Evolutionary conservation across 1,284 basidiomycete genomes (phyloP), one percentile per base, ranked within the genome.

Genomic region (Coniophora puteana): DNA sequence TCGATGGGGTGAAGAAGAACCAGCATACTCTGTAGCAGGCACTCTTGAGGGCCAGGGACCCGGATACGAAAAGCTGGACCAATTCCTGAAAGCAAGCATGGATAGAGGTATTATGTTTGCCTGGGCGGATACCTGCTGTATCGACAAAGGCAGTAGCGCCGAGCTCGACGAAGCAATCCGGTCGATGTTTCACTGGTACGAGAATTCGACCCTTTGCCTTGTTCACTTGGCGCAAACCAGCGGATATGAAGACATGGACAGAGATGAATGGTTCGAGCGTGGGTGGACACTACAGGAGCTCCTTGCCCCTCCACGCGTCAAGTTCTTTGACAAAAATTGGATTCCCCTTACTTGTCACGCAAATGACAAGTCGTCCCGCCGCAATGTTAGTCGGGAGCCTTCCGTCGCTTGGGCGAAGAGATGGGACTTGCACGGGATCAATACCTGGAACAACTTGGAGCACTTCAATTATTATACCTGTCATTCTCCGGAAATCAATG

Each of bases 91-190:
- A 8, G 33, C 33, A 10, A 10, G 5, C 8, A 10, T 6, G 8
- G 20, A 23, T 21, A 10, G n/a, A 8, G 18, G 8, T 13, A 13
- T 18, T 12, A 8, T 5, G 14, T 35, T 18, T 18, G 33, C 33
- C 23, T n/a, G n/a, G n/a, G n/a, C n/a, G n/a, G n/a, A n/a, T n/a
- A n/a, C n/a, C n/a, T n/a, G n/a, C n/a, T n/a, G 33, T 35, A 35
- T 35, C 33, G 21, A 35, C 23, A 35, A 35, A 14, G 13, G n/a
- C n/a, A 35, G 33, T 21, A 35, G 33, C 21, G 33, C 33, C 8
- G 33, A 35, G 33, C 33, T 20, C 21, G 33, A 35, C n/a, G 33
- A 35, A 20, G 17, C 33, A 10, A 35, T 35, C 13, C 33, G 33
- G 5, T 35, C 33, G 17, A 35, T 35, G 33, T 35, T 35, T 21